phyloP scores from a whole-genome alignment of 768 basidiomycete genomes.

The Candolleomyces aberdarensis region DNA sequence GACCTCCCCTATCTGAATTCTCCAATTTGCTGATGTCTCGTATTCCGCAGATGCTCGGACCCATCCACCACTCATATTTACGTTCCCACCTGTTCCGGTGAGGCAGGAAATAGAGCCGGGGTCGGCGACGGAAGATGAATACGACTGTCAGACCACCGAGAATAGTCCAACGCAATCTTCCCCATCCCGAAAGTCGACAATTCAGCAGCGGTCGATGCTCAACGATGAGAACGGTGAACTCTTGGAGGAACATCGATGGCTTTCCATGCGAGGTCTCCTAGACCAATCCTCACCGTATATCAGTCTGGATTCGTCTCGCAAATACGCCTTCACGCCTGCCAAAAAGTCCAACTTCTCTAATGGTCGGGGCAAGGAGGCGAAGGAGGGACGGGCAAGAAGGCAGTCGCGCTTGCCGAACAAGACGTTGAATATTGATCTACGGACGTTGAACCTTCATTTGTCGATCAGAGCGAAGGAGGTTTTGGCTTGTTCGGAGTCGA shows the following conservation, averaged over 20 bases:
- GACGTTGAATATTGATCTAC: slow-evolving; percentile 52
- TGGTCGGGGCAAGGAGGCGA: slow-evolving; percentile 11
- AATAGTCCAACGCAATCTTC: slow-evolving; percentile 17
- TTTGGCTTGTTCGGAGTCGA: slow-evolving; percentile 67
- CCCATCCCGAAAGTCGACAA: slow-evolving; percentile 16
- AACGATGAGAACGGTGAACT: slow-evolving; percentile 13
- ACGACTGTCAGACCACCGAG: slow-evolving; percentile 30
- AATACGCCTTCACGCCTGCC: slow-evolving; percentile 41
- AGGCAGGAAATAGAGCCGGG: slow-evolving; percentile 18
- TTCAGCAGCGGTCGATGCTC: slow-evolving; percentile 17
- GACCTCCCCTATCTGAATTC: not conserved
- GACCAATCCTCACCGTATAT: slow-evolving; percentile 43
- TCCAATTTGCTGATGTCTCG: not conserved
- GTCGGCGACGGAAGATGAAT: slow-evolving; percentile 31
- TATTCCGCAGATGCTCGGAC: slow-evolving; percentile 54
- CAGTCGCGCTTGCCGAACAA: slow-evolving; percentile 49
- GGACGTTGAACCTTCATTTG: slow-evolving; percentile 63
- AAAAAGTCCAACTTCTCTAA: slow-evolving; percentile 25
- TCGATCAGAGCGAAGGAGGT: slow-evolving; percentile 58
- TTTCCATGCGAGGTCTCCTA: slow-evolving; percentile 33
- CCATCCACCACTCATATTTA: slow-evolving; percentile 48
- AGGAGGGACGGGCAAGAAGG: slow-evolving; percentile 12
- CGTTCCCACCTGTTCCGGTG: slow-evolving; percentile 28
- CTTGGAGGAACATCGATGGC: slow-evolving; percentile 28
- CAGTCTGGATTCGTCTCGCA: slow-evolving; percentile 41